Conservation (phyloP, 495 filamentous ascomycete genomes). For the Xylaria venustula region DNA sequence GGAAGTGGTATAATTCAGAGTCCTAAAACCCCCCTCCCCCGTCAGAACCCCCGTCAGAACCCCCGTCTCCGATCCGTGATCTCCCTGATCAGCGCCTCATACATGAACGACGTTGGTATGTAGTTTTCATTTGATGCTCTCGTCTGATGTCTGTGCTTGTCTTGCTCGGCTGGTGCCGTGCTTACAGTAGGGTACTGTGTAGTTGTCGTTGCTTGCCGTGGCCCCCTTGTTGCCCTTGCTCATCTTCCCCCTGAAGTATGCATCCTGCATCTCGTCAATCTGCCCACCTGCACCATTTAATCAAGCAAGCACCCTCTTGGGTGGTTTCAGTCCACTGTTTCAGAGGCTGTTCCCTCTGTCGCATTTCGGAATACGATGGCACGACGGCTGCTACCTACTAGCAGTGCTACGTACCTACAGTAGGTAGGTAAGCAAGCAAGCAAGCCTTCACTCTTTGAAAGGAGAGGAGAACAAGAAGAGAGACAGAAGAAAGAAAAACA, state of each 20-base stretch:
- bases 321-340: slow-evolving; percentile 6
- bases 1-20: no score
- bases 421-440: not conserved
- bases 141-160: no score
- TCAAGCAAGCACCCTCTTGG: not conserved
- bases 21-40: no score
- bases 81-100: slow-evolving; percentile 1
- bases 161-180: not conserved
- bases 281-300: not conserved
- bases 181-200: no score
- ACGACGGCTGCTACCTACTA: not conserved
- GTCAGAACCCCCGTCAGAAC: no score
- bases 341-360: not conserved
- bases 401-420: not conserved
- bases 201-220: no score
- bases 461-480: no score
- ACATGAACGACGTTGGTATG: slow-evolving; percentile 2
- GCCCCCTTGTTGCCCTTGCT: no score
- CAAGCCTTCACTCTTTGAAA: no score
- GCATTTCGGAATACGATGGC: not conserved
- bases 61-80: slow-evolving; percentile 8
- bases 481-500: no score
- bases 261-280: not conserved
- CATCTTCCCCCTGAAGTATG: not conserved
- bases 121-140: no score